phyloP scores from a whole-genome alignment of 2,329 filamentous ascomycete genomes.

The Pestalotiopsis sp. region DNA sequence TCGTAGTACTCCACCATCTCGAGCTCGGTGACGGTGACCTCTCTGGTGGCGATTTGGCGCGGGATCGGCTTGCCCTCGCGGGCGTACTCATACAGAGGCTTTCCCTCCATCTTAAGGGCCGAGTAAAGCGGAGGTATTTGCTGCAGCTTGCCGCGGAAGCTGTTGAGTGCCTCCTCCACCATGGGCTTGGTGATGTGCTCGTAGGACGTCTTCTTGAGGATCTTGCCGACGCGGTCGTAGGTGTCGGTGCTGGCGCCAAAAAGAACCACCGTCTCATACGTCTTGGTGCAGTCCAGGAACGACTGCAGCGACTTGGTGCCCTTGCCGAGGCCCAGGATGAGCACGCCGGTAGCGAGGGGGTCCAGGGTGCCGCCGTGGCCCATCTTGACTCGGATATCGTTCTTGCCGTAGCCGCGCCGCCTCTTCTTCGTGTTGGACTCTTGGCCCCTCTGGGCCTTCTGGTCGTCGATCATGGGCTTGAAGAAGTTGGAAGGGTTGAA shows the following conservation, averaged over 20 bases:
- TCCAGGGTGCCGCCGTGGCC: constrained; percentile 96
- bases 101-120: constrained; percentile 89
- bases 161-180: constrained; percentile 74
- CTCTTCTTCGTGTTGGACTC: constrained; percentile 62
- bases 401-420: constrained; percentile 59
- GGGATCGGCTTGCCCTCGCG: constrained; percentile 86
- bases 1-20: constrained; percentile 85
- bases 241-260: constrained; percentile 93
- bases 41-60: constrained; percentile 77
- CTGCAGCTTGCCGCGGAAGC: constrained; percentile 80
- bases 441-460: constrained; percentile 55
- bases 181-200: constrained; percentile 77
- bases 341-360: constrained; percentile 88
- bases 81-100: constrained; percentile 94
- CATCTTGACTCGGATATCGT: constrained; percentile 78
- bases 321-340: constrained; percentile 84
- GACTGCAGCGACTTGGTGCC: constrained; percentile 81
- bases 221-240: constrained; percentile 84
- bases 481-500: constrained; percentile 85
- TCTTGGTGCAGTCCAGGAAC: constrained; percentile 89
- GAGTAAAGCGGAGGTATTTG: constrained; percentile 94
- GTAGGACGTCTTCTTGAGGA: constrained; percentile 75
- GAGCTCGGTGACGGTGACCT: constrained; percentile 76
- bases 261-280: constrained; percentile 84
- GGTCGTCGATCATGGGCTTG: constrained; percentile 71